Base-by-base conservation (phyloP, 2,329 filamentous ascomycete species). In the Colletotrichum musicola region DNA sequence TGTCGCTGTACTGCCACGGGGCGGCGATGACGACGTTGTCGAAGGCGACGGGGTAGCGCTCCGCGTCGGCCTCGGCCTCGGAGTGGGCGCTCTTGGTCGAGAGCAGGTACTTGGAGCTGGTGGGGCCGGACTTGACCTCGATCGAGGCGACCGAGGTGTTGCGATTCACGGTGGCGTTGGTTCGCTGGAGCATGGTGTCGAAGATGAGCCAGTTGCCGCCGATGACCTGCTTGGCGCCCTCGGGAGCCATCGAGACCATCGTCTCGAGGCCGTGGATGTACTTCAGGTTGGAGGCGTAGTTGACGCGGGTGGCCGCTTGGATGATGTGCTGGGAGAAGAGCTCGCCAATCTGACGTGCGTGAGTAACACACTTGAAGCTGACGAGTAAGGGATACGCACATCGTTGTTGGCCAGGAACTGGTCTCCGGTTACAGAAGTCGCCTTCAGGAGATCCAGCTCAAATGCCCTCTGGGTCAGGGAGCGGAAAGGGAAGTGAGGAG, bases 131-230 rank as follows among this genome's bases (percentile, higher is more conserved):
- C 9, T 82, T 81, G 18, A 87, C 83, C 1, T 81, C 77, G 57
- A 97, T 88, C 4, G 82, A 82, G 0, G 85, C 83, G 1, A 98
- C 91, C 0, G 88, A 84, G 0, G 91, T 92, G 74, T 95, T 92
- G 25, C 93, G 82, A 46, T 83, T 81, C 5, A 95, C 72, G 0
- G 83, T 79, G 0, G 92, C 90, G 3, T 85, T 81, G 1, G 93
- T 91, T 0, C 83, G 81, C 44, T 87, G 84, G 1, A 95, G 82
- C 92, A 98, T 97, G 51, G 85, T 82, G n/a, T 91, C 86, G 76
- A 99, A 99, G 62, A 99, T 97, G 74, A 89, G 90, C 94, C 95
- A 98, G 78, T 98, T 99, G 1, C 96, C 96, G 6, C 94, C 94
- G 14, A 88, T 80, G 1, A 98, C 87, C 18, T 92, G 85, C 77